These are phyloP conservation scores for Malus hybrid DNA, from an alignment of 331 rosid genomes.

Conservation along the genomic window DNA sequence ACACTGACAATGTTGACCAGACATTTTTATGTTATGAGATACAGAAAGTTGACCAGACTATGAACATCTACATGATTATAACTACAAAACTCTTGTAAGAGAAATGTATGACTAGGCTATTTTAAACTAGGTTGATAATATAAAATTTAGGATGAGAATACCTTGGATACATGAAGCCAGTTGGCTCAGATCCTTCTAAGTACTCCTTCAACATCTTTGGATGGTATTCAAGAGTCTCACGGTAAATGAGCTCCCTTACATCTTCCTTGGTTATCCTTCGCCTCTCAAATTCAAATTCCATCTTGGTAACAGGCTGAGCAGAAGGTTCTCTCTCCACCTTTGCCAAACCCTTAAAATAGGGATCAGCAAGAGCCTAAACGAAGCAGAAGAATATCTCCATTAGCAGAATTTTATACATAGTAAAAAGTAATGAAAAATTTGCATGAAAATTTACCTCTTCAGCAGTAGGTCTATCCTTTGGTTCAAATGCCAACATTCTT, in stretches of 20 bases:
- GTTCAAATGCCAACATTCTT: slow-evolving; percentile 95
- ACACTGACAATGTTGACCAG: not conserved
- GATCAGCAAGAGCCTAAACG: slow-evolving; percentile 88
- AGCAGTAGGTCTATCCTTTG: slow-evolving; percentile 96
- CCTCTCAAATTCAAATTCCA: slow-evolving; percentile 99
- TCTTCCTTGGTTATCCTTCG: slow-evolving; percentile 97
- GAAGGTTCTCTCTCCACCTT: slow-evolving; percentile 98
- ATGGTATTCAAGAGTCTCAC: slow-evolving; percentile 92
- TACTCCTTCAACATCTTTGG: slow-evolving; percentile 92
- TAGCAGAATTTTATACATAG: slow-evolving; percentile 6
- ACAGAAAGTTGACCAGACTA: not conserved
- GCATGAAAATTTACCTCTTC: slow-evolving; percentile 66
- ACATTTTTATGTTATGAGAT: not conserved
- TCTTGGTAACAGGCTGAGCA: slow-evolving; percentile 95
- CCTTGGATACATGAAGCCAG: slow-evolving; percentile 99
- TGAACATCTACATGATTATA: not conserved
- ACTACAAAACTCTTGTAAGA: not conserved
- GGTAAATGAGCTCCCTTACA: slow-evolving; percentile 88
- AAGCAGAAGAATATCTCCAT: slow-evolving; percentile 15
- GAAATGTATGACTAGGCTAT: not conserved
- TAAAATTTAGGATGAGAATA: slow-evolving; percentile 14
- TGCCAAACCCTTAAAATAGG: slow-evolving; percentile 96
- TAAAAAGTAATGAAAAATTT: not conserved
- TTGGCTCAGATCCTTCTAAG: slow-evolving; percentile 96
- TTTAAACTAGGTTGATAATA: not conserved